phyloP scores from a whole-genome alignment of 164 flowering plant genomes.

The Protea cynaroides region DNA sequence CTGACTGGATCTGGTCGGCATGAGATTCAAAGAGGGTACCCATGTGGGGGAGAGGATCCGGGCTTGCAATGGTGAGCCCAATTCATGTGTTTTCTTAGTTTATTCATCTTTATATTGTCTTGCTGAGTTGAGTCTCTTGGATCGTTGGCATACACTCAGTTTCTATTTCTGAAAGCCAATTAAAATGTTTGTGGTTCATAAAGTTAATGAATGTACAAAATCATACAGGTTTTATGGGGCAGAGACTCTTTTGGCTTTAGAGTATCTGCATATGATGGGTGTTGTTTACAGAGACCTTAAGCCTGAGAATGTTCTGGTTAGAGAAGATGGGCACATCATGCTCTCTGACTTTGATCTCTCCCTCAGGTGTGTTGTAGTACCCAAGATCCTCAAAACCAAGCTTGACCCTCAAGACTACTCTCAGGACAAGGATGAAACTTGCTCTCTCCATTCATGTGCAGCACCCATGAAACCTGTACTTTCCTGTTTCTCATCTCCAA shows the following conservation, averaged over 20 bases:
- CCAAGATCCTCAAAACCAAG: slow-evolving; percentile 37
- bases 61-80: too few relatives aligned
- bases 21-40: too few relatives aligned
- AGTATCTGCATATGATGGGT: slow-evolving; percentile 93
- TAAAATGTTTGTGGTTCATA: too few relatives aligned
- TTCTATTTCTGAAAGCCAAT: too few relatives aligned
- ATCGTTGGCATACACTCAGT: too few relatives aligned
- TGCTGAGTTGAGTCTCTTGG: too few relatives aligned
- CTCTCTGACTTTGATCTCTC: slow-evolving; percentile 89
- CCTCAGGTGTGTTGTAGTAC: slow-evolving; percentile 76
- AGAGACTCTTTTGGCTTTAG: slow-evolving; percentile 65
- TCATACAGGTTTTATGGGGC: slow-evolving; percentile 72
- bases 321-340: slow-evolving; percentile 92
- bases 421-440: slow-evolving; percentile 5
- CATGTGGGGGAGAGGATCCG: too few relatives aligned
- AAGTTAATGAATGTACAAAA: background rate
- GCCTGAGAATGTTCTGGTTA: slow-evolving; percentile 76
- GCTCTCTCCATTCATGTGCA: slow-evolving; percentile 40
- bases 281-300: slow-evolving; percentile 77
- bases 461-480: slow-evolving; percentile 67
- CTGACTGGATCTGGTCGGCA: too few relatives aligned
- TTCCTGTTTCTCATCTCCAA: slow-evolving; percentile 51
- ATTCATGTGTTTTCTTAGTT: too few relatives aligned
- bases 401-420: slow-evolving; percentile 3
- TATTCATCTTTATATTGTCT: too few relatives aligned